Percentiles rank a stretch among this genome's conserved stretches.
These are phyloP conservation scores for Stagonosporopsis cucurbitacearum DNA, from an alignment of 2,329 filamentous ascomycete genomes.

Conservation along the genomic window DNA sequence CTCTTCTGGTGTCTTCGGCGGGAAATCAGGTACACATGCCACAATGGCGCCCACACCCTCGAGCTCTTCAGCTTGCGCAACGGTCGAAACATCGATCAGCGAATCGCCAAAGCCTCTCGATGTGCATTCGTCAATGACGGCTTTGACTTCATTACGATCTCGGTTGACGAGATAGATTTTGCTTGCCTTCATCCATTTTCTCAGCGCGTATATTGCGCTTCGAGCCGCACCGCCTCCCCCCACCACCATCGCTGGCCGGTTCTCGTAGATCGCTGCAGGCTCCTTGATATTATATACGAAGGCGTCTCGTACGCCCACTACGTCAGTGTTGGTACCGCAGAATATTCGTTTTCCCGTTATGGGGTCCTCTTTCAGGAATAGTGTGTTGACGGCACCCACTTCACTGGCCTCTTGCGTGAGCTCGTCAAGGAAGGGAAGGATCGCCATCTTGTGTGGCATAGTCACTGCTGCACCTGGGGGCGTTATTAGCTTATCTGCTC, in stretches of 20 bases:
- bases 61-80: constrained; percentile 64
- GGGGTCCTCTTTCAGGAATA: constrained; percentile 65
- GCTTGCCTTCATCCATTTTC: constrained; percentile 70
- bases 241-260: constrained; percentile 72
- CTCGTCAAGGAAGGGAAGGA: constrained; percentile 74
- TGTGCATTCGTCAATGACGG: constrained; percentile 69
- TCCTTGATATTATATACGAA: constrained; percentile 60
- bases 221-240: constrained; percentile 79
- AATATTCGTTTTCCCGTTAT: constrained; percentile 58
- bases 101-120: constrained; percentile 64
- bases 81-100: constrained; percentile 66
- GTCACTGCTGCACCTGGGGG: constrained; percentile 72
- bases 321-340: constrained; percentile 82
- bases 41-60: constrained; percentile 71
- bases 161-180: constrained; percentile 80
- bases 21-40: constrained; percentile 76
- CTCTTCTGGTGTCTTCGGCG: constrained; percentile 69
- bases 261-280: constrained; percentile 59
- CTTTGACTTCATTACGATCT: constrained; percentile 69
- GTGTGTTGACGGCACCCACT: constrained; percentile 80
- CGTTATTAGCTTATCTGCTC: neutral
- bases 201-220: constrained; percentile 77
- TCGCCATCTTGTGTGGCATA: constrained; percentile 83
- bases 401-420: constrained; percentile 75
- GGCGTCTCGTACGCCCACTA: constrained; percentile 76